phyloP scores from a whole-genome alignment of 495 filamentous ascomycete genomes.

The Elaphomyces granulatus region DNA sequence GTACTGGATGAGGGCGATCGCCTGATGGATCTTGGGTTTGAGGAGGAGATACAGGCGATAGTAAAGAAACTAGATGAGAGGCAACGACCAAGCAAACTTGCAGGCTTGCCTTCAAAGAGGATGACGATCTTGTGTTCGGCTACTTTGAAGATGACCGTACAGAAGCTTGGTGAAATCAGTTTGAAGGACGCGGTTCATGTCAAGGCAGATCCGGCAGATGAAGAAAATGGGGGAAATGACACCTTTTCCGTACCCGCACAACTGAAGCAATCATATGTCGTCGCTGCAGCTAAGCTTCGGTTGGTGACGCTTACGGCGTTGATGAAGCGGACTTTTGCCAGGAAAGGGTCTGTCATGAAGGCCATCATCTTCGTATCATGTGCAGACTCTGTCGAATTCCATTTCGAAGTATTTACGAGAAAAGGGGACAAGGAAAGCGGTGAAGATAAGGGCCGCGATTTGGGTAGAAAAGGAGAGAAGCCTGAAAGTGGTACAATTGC shows the following conservation, averaged over 20 bases:
- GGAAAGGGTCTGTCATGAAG: slow-evolving; percentile 82
- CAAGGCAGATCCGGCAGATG: slow-evolving; percentile 43
- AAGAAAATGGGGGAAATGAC: slow-evolving; percentile 30
- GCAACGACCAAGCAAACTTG: slow-evolving; percentile 30
- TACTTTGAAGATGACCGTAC: slow-evolving; percentile 92
- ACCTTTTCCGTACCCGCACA: slow-evolving; percentile 79
- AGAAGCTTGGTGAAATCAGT: slow-evolving; percentile 83
- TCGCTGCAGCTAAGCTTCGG: slow-evolving; percentile 78
- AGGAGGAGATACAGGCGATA: slow-evolving; percentile 72
- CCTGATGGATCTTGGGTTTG: slow-evolving; percentile 94
- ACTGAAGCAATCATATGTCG: slow-evolving; percentile 75
- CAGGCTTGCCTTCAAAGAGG: slow-evolving; percentile 54
- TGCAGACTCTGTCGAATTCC: slow-evolving; percentile 92
- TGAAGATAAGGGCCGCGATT: slow-evolving; percentile 8
- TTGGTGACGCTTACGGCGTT: slow-evolving; percentile 73
- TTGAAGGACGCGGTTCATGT: slow-evolving; percentile 85
- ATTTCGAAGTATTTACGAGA: slow-evolving; percentile 72
- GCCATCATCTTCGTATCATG: slow-evolving; percentile 93
- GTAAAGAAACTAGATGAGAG: slow-evolving; percentile 53
- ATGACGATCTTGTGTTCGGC: slow-evolving; percentile 91
- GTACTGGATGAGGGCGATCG: slow-evolving; percentile 92
- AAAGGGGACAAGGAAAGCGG: slow-evolving; percentile 18
- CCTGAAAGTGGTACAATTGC: slow-evolving; percentile 37
- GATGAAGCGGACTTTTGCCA: slow-evolving; percentile 71
- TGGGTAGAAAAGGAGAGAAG: slow-evolving; percentile 6